Conservation (phyloP, 345 rosid genomes). For the Salix caprea region DNA sequence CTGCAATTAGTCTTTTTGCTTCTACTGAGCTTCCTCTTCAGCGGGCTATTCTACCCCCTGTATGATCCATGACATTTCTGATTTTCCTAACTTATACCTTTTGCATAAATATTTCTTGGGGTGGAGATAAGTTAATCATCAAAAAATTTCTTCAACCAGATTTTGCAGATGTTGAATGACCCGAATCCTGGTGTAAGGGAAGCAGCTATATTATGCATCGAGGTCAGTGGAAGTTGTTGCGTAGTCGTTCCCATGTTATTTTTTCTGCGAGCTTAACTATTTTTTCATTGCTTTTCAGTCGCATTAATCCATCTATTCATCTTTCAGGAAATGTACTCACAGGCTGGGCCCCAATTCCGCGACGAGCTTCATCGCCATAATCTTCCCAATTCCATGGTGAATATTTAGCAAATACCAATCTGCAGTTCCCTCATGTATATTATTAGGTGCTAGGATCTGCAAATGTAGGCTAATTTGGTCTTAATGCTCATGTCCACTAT, state of each 20-base stretch:
- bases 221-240: slow-evolving; percentile 41
- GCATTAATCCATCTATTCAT: slow-evolving; percentile 6
- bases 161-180: slow-evolving; percentile 90
- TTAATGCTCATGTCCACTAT: background rate
- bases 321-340: slow-evolving; percentile 89
- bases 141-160: slow-evolving; percentile 37
- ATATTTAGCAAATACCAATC: slow-evolving; percentile 12
- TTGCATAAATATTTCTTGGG: background rate
- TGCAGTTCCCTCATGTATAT: slow-evolving; percentile 3
- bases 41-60: slow-evolving; percentile 92
- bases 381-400: slow-evolving; percentile 83
- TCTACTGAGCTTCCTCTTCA: slow-evolving; percentile 97
- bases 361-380: slow-evolving; percentile 96
- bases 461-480: background rate
- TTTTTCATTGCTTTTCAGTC: background rate
- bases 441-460: background rate
- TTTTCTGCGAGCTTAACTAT: background rate
- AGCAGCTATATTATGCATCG: slow-evolving; percentile 87
- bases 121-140: background rate
- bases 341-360: slow-evolving; percentile 86
- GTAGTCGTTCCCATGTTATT: background rate
- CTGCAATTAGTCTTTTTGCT: slow-evolving; percentile 83
- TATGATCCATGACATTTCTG: slow-evolving; percentile 31
- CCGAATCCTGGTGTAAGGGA: slow-evolving; percentile 85
- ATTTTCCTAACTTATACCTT: background rate